phyloP scores from a whole-genome alignment of 2,329 filamentous ascomycete genomes.

The Thelonectria olida region DNA sequence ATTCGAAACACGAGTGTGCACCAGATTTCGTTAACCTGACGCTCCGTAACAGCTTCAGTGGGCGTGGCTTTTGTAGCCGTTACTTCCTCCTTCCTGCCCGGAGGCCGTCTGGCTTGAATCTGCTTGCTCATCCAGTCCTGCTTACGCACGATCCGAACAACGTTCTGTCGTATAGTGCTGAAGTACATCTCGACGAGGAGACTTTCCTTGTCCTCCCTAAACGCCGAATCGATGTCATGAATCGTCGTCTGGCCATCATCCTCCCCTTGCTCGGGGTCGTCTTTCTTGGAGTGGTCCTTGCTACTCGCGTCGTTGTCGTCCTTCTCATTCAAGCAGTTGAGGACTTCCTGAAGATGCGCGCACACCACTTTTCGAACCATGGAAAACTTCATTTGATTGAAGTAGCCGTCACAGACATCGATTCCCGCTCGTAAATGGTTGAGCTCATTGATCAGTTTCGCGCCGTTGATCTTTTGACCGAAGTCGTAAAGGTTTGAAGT shows the following conservation, averaged over 20 bases:
- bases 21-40: constrained; percentile 40
- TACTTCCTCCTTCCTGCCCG: neutral
- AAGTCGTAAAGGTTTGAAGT: constrained; percentile 23
- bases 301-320: neutral
- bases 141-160: constrained; percentile 4
- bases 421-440: constrained; percentile 22
- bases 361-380: constrained; percentile 26
- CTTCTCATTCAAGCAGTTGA: constrained; percentile 17
- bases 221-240: constrained; percentile 26
- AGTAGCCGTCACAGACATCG: constrained; percentile 24
- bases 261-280: neutral
- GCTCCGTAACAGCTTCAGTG: neutral
- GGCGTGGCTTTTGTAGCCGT: neutral
- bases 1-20: constrained; percentile 49
- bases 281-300: neutral
- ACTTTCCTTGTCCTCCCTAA: constrained; percentile 21
- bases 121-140: constrained; percentile 19
- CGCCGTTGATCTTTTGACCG: constrained; percentile 22
- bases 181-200: constrained; percentile 28
- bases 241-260: constrained; percentile 2
- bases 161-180: constrained; percentile 19
- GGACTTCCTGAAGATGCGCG: constrained; percentile 27
- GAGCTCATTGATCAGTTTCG: constrained; percentile 24
- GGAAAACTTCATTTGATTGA: constrained; percentile 3
- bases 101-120: neutral